These are phyloP conservation scores for Populus euphratica DNA, from an alignment of 345 rosid genomes.

Conservation along the genomic window DNA sequence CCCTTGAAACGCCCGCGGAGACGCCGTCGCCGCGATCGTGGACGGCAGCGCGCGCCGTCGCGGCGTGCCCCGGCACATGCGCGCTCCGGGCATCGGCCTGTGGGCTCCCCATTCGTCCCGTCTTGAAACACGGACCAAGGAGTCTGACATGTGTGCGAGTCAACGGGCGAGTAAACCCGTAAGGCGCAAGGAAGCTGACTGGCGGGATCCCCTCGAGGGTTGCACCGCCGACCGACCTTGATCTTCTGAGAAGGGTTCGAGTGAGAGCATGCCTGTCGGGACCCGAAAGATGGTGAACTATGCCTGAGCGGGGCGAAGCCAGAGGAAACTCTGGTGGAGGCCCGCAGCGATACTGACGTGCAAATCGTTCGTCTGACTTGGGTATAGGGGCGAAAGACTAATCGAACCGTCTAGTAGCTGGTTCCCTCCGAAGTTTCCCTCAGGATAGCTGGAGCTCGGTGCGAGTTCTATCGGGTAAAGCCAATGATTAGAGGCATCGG, in stretches of 20 bases:
- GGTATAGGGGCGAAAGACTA: constrained; percentile 36
- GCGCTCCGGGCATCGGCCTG: constrained; percentile 27
- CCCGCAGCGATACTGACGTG: constrained; percentile 1
- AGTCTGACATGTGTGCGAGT: constrained; percentile 48
- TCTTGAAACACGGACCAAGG: constrained; percentile 65
- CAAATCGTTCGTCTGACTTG: background rate
- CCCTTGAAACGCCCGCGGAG: no score
- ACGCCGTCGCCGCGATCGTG: no score
- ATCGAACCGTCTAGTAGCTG: constrained; percentile 34
- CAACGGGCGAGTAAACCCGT: constrained; percentile 35
- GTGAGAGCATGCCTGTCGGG: constrained; percentile 1
- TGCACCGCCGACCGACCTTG: background rate
- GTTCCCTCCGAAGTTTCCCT: constrained; percentile 41
- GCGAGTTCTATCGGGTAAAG: constrained; percentile 7
- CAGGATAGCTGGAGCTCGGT: constrained; percentile 27
- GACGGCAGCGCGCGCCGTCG: no score
- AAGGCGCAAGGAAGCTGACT: constrained; percentile 7
- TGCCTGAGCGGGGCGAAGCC: background rate
- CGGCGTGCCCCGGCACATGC: background rate
- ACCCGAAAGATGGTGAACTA: constrained; percentile 7
- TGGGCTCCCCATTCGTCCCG: constrained; percentile 45
- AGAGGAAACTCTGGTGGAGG: constrained; percentile 5
- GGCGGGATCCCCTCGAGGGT: background rate
- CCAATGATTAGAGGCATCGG: no score
- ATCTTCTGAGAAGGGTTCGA: constrained; percentile 2